Evolutionary conservation across 352 stramenopile species (phyloP).

Genomic region (Plasmopara halstedii): DNA sequence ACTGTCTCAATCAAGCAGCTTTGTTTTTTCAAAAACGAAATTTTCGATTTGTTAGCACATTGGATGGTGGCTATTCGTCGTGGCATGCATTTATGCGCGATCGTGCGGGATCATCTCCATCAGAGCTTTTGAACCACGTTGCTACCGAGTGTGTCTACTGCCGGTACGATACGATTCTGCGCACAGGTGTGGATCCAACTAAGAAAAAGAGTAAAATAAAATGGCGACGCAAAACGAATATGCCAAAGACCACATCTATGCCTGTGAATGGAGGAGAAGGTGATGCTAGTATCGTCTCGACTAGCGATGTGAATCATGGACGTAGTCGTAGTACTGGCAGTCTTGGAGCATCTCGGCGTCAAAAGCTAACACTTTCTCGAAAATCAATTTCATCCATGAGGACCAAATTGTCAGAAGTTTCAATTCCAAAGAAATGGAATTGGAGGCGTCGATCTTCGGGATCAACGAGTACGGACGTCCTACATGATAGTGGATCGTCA

Average conservation of each 20-base stretch:
- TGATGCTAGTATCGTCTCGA: conserved; percentile 63
- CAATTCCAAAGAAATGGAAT: conserved; percentile 54
- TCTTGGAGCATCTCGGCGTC: conserved; percentile 1
- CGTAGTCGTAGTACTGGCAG: conserved; percentile 20
- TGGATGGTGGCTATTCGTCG: conserved; percentile 72
- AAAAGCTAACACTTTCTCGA: conserved; percentile 42
- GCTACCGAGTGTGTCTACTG: conserved; percentile 68
- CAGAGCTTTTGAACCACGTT: conserved; percentile 68
- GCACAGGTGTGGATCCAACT: conserved; percentile 49
- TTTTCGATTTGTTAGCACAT: conserved; percentile 71
- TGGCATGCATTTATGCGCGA: conserved; percentile 84
- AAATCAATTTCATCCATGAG: conserved; percentile 45
- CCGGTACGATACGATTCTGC: conserved; percentile 64
- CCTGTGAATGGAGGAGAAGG: conserved; percentile 65
- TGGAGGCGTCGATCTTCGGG: conserved; percentile 42
- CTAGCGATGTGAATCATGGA: conserved; percentile 27
- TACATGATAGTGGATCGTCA: conserved; percentile 52
- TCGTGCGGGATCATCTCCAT: conserved; percentile 35
- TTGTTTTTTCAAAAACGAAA: conserved; percentile 79
- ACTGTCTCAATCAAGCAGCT: conserved; percentile 65
- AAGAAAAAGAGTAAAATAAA: conserved; percentile 37
- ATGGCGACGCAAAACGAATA: conserved; percentile 53
- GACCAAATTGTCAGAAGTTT: conserved; percentile 55
- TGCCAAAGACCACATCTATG: conserved; percentile 64
- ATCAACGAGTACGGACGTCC: conserved; percentile 22